phyloP scores from a whole-genome alignment of 2,329 filamentous ascomycete genomes.

The Triangularia verruculosa region DNA sequence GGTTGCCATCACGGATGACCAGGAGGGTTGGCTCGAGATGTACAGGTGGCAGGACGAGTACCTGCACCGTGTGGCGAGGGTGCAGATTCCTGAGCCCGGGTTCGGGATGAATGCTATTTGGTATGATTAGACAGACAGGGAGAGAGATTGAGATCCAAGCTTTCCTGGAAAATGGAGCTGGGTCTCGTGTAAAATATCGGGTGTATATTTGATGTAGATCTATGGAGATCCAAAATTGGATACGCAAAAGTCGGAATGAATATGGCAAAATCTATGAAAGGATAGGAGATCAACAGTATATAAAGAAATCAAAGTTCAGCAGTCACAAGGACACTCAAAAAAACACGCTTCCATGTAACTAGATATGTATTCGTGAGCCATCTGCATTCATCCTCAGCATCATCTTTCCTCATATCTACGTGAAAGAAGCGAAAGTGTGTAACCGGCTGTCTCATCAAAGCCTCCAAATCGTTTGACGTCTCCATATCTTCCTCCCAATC shows the following conservation, averaged over 20 bases:
- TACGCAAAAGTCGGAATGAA: no score
- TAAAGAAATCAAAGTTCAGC: no score
- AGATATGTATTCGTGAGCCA: not conserved
- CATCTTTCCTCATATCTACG: not conserved
- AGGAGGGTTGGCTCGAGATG: conserved; percentile 83
- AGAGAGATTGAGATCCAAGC: conserved; percentile 3
- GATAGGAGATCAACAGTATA: no score
- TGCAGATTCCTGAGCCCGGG: conserved; percentile 79
- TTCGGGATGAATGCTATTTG: conserved; percentile 97
- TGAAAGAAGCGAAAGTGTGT: not conserved
- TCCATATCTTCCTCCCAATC: not conserved
- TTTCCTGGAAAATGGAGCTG: not conserved
- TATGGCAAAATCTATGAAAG: no score
- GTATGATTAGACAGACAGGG: conserved; percentile 61
- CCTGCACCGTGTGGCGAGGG: conserved; percentile 70
- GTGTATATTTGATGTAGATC: not conserved
- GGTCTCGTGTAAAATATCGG: no score
- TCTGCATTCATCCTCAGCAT: not conserved
- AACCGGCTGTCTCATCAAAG: not conserved
- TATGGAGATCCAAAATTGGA: no score
- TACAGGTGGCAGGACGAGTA: conserved; percentile 85
- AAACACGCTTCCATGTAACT: not conserved
- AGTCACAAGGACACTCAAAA: no score
- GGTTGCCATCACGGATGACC: conserved; percentile 85
- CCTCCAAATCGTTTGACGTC: not conserved